Evolutionary conservation across 2,329 filamentous ascomycete species (phyloP).

Genomic region (Volutella citrinella): DNA sequence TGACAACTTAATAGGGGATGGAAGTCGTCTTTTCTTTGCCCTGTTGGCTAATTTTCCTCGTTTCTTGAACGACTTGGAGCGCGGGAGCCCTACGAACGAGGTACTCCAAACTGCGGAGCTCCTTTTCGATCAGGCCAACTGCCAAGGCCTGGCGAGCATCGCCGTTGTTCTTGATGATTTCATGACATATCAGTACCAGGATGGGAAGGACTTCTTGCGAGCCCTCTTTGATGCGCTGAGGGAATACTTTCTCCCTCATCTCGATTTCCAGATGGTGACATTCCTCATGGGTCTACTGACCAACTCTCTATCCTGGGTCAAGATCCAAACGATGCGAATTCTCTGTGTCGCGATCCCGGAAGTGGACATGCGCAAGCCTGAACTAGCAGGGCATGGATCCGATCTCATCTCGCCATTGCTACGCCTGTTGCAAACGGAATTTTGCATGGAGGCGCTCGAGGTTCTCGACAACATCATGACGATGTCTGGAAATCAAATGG

Average conservation of each 20-base stretch:
- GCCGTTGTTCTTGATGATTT: slow-evolving; percentile 69
- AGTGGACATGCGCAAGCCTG: slow-evolving; percentile 88
- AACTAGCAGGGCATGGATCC: slow-evolving; percentile 86
- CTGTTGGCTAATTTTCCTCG: slow-evolving; percentile 89
- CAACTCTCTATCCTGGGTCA: slow-evolving; percentile 86
- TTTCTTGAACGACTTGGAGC: slow-evolving; percentile 77
- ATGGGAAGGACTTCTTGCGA: slow-evolving; percentile 70
- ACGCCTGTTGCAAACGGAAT: slow-evolving; percentile 85
- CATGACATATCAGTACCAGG: slow-evolving; percentile 62
- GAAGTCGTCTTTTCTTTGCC: slow-evolving; percentile 78
- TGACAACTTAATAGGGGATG: slow-evolving; percentile 76
- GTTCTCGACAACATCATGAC: slow-evolving; percentile 95
- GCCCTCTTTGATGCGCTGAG: slow-evolving; percentile 73
- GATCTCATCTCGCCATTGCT: slow-evolving; percentile 93
- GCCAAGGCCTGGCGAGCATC: slow-evolving; percentile 66
- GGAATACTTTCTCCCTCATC: slow-evolving; percentile 73
- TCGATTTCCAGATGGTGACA: slow-evolving; percentile 81
- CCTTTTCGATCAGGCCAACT: slow-evolving; percentile 70
- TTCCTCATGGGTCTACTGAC: slow-evolving; percentile 90
- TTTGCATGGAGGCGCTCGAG: slow-evolving; percentile 86
- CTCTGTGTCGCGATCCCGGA: slow-evolving; percentile 81
- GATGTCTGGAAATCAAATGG: slow-evolving; percentile 87
- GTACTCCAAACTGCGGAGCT: slow-evolving; percentile 63
- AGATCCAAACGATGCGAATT: slow-evolving; percentile 88
- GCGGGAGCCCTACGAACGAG: slow-evolving; percentile 51